These are phyloP conservation scores for Phaeosphaeria sp. DNA, from an alignment of 2,329 filamentous ascomycete genomes.

Conservation along the genomic window DNA sequence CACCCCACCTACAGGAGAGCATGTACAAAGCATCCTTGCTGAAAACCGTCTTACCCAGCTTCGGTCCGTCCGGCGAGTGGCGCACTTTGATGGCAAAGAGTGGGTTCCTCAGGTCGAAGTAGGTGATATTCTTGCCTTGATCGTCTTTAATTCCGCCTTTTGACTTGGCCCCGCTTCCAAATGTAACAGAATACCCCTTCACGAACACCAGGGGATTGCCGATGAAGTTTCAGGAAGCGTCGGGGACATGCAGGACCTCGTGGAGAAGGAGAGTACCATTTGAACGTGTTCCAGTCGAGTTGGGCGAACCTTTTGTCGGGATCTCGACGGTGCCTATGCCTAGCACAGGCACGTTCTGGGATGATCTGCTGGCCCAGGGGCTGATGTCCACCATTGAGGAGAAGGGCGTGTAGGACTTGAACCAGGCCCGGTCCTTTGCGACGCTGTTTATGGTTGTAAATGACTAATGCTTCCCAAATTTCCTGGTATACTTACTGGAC, in stretches of 20 bases:
- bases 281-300: background rate
- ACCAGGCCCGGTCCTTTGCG: conserved; percentile 25
- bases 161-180: background rate
- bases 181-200: background rate
- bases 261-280: conserved; percentile 14
- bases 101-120: conserved; percentile 12
- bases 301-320: conserved; percentile 9
- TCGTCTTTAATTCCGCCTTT: background rate
- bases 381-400: conserved; percentile 6
- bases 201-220: background rate
- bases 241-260: conserved; percentile 18
- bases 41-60: background rate
- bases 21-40: background rate
- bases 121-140: conserved; percentile 10
- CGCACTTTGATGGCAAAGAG: conserved; percentile 11
- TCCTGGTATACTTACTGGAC: conserved; percentile 15
- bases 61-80: conserved; percentile 5
- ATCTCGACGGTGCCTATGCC: conserved; percentile 24
- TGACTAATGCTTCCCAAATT: background rate
- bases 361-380: background rate
- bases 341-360: conserved; percentile 3
- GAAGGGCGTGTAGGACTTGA: conserved; percentile 27
- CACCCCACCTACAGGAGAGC: background rate
- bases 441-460: conserved; percentile 2
- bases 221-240: conserved; percentile 15